Evolutionary conservation across 345 rosid genomes (phyloP), one percentile per base, ranked within the genome.

Genomic region (Stellera chamaejasme): DNA sequence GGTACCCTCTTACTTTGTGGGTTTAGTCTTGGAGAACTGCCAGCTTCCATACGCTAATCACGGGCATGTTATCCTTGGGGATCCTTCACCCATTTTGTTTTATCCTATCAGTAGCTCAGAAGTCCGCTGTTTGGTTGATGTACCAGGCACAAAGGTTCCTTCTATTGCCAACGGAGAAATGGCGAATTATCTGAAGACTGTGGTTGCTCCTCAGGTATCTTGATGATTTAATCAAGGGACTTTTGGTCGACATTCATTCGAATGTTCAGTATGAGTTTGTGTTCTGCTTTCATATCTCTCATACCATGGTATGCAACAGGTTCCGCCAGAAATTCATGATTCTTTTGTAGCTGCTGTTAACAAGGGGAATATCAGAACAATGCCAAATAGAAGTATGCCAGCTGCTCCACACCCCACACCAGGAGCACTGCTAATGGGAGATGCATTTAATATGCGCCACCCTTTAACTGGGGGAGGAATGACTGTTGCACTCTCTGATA

Each of bases 351-450:
- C 81, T 43, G 73, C 81, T 0, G 27, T 77, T 13, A 63, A 77
- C 19, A 73, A 77, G 63, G 81, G 81, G 58, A 70, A 67, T 43
- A 73, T 77, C 13, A 73, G 72, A 50, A 69, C 81, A 11, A 77
- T 77, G 78, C 81, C 81, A 2, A 77, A 77, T 45, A 70, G 78
- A 58, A 69, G 81, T 78, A 77, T 77, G 81, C 78, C 81, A 6
- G 81, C 81, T 55, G 52, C 63, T 61, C 81, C 81, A 13, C 52
- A 70, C 52, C 81, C 75, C 0, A 73, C 76, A 10, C 78, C 81
- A 2, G 81, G 81, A 42, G 81, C 81, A 23, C 51, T 77, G 19
- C 54, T 77, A 45, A 77, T 77, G 77, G 81, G 81, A 45, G 81
- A 77, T 52, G 78, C 81, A 50, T 73, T 77, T 28, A 77, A 77